Evolutionary conservation across 306 rosid species (phyloP), one percentile per base, ranked within the genome.

Genomic region (Prunus armeniaca): DNA sequence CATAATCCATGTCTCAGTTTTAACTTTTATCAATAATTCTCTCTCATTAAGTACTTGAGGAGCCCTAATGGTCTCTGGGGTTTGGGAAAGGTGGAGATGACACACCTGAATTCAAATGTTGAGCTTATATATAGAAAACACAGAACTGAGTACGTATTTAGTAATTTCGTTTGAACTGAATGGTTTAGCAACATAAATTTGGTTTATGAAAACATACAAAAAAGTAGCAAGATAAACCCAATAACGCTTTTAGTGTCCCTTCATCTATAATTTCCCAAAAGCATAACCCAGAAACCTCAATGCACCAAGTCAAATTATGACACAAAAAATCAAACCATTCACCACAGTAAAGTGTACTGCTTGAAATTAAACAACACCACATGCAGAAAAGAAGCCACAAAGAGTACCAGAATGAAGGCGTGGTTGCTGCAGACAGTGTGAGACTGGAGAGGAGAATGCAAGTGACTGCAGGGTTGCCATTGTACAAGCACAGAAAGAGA

Each of bases 401-500:
- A 5, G 15, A 72, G 20, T 86, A 91, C 93, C 96, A 65, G 84
- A 77, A 79, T 34, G 76, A 63, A 87, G 85, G 32, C 88, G 86
- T 60, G 97, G 79, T 66, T 84, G 91, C 63, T 79, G 96, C 54
- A 85, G 84, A 67, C 86, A 80, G 67, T 83, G 86, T 69, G 88
- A 87, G 81, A 86, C 74, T 1, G 90, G 88, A 81, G 92, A 87
- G 46, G 91, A 85, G 55, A 87, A 78, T n/a, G 90, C 91, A 62
- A 92, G 91, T 84, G 89, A 87, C 58, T 88, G 93, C 71, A 96
- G 75, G 77, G 96, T 65, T 61, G 98, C 93, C 99, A 92, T 96
- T 81, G 85, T 81, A 3, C 24, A 43, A 28, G 58, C 72, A 76
- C 52, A 67, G 77, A 69, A 12, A 20, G 17, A 52, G 69, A 12